A percentile compares a stretch with the other conserved stretches of the same genome.
Conservation (phyloP, 1,284 basidiomycete species). For the Austroboletus olivaceoglutinosus region DNA sequence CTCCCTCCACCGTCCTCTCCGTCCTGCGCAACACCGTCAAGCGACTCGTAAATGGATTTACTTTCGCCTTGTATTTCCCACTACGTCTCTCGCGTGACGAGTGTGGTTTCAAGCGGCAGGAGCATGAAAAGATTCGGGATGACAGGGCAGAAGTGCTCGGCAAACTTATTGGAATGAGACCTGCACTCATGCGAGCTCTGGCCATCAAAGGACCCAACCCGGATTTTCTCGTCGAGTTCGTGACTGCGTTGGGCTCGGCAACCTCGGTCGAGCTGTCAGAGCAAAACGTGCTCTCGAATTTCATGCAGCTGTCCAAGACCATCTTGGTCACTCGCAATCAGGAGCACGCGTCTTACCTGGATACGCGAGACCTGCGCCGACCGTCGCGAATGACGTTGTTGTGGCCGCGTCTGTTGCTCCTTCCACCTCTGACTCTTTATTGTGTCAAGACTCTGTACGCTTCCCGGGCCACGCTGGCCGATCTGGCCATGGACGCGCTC, state of each 20-base stretch:
- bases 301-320: constrained; percentile 23
- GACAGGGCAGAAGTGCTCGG: constrained; percentile 64
- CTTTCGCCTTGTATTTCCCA: constrained; percentile 21
- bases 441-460: constrained; percentile 46
- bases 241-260: constrained; percentile 14
- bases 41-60: constrained; percentile 12
- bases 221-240: constrained; percentile 24
- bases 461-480: constrained; percentile 49
- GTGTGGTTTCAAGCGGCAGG: constrained; percentile 55
- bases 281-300: constrained; percentile 19
- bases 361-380: constrained; percentile 43
- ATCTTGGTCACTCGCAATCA: constrained; percentile 28
- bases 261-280: constrained; percentile 13
- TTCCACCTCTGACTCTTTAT: constrained; percentile 62
- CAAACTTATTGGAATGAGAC: constrained; percentile 52
- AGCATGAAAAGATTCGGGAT: constrained; percentile 60
- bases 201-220: constrained; percentile 7
- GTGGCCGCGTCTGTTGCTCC: constrained; percentile 67
- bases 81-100: constrained; percentile 56
- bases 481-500: constrained; percentile 58
- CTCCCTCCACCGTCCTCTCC: constrained; percentile 9
- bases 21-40: constrained; percentile 4
- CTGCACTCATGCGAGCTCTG: constrained; percentile 36
- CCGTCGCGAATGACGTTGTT: constrained; percentile 57
- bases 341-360: constrained; percentile 35